Evolutionary conservation across 192 early-diverging fungal genomes (phyloP), one percentile per base, ranked within the genome.

Genomic region (Coemansia sp.): DNA sequence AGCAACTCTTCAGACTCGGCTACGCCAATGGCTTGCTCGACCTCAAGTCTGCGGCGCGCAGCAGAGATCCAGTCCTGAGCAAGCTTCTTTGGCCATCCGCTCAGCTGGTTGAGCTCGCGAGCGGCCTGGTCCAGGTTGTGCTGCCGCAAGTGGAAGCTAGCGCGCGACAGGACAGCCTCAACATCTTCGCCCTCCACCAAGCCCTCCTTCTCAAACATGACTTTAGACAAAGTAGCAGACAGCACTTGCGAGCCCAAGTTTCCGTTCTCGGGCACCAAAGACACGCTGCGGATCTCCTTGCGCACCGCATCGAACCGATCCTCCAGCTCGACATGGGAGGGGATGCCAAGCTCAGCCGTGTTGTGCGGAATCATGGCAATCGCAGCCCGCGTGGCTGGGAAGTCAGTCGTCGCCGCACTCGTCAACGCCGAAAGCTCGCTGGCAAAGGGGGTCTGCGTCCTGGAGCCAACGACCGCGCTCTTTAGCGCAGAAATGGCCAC

Each of bases 81-180:
- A 51, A 98, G 77, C 67, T 78, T 83, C 76, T 91, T 91, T 15
- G 92, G 87, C 97, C 97, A 98, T 9, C 97, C 95, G 43, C 76
- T 88, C 49, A 98, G 81, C 77, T 96, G 94, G 81, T 97, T 97
- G 64, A 97, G 74, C 73, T 98, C 95, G 68, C 97, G 87, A 14
- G 92, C 79, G 11, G 95, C 95, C 60, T 79, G 78, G 46, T 97
- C 95, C 60, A 98, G 72, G 76, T 98, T 92, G 22, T 88, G 87
- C 58, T 87, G 85, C 58, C 83, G 64, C 59, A 98, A 79, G 74
- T 91, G 90, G 75, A 88, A 87, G 62, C 90, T 81, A 9, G 90
- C 72, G 27, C 97, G 88, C 7, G 94, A 87, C 45, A 97, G 77
- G 29, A 94, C 81, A 10, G 95, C 83, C 59, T 98, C 95, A 19